Evolutionary conservation across 306 rosid species (phyloP).

Genomic region (Cicer arietinum): DNA sequence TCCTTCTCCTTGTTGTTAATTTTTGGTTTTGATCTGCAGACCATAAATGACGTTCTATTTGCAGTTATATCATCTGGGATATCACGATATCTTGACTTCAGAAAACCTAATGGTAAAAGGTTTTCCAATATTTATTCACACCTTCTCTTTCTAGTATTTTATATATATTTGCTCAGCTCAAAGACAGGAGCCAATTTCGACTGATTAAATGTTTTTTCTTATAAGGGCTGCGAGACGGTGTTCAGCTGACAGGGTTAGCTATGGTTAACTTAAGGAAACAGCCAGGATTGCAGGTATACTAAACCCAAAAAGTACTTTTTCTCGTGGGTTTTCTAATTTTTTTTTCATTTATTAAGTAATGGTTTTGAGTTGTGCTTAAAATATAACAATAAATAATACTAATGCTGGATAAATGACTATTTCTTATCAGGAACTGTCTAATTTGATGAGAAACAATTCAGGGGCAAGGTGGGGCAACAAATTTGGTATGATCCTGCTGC

Average conservation of each 20-base stretch:
- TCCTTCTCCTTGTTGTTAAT: constrained; percentile 8
- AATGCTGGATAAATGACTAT: constrained; percentile 31
- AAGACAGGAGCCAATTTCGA: neutral
- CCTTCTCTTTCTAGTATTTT: too few relatives aligned
- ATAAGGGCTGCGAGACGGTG: constrained; percentile 71
- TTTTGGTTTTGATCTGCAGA: constrained; percentile 60
- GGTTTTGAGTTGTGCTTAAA: neutral
- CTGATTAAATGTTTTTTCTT: neutral
- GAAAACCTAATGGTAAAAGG: constrained; percentile 67
- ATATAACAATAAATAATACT: neutral
- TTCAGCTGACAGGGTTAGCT: constrained; percentile 81
- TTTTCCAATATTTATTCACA: too few relatives aligned
- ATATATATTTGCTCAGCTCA: too few relatives aligned
- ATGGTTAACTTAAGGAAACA: constrained; percentile 79
- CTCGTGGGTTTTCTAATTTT: neutral
- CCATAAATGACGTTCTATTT: constrained; percentile 84
- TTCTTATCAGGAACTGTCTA: constrained; percentile 63
- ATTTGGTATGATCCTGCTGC: constrained; percentile 73
- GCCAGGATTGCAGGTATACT: constrained; percentile 71
- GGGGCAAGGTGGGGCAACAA: constrained; percentile 86
- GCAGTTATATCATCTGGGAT: constrained; percentile 79
- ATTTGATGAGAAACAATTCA: constrained; percentile 67
- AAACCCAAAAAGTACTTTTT: neutral
- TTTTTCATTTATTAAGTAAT: neutral
- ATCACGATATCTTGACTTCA: constrained; percentile 72